Evolutionary conservation across 2,329 filamentous ascomycete species (phyloP).

Genomic region (Aspergillus caelatus): DNA sequence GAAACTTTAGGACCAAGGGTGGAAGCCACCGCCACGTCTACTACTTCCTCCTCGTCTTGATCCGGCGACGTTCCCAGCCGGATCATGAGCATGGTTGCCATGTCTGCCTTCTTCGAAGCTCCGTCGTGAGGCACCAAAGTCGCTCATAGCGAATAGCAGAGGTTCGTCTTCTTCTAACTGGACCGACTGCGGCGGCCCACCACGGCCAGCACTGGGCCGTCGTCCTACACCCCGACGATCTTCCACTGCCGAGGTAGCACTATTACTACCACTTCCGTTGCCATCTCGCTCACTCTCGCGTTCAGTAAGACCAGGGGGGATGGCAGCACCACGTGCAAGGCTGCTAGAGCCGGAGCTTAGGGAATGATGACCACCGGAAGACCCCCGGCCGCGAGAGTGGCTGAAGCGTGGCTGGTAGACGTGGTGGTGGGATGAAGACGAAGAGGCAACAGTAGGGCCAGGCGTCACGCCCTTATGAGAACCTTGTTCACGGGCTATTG

Average conservation of each 20-base stretch:
- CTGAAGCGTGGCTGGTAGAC: slow-evolving; percentile 43
- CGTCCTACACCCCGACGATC: slow-evolving; percentile 38
- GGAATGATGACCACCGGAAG: slow-evolving; percentile 40
- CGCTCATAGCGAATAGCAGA: slow-evolving; percentile 50
- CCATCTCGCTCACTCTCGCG: slow-evolving; percentile 42
- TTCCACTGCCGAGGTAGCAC: slow-evolving; percentile 39
- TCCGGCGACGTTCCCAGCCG: slow-evolving; percentile 25
- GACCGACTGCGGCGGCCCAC: slow-evolving; percentile 30
- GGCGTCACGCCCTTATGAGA: slow-evolving; percentile 25
- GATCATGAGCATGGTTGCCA: slow-evolving; percentile 35
- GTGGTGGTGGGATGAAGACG: slow-evolving; percentile 35
- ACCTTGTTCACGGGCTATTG: slow-evolving; percentile 23
- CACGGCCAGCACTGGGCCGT: slow-evolving; percentile 38
- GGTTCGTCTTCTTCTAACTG: slow-evolving; percentile 48
- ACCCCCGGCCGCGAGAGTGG: slow-evolving; percentile 40
- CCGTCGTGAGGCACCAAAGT: slow-evolving; percentile 46
- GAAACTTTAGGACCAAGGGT: slow-evolving; percentile 33
- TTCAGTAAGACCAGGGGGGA: slow-evolving; percentile 36
- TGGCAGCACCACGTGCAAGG: slow-evolving; percentile 37
- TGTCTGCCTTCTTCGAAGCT: slow-evolving; percentile 46
- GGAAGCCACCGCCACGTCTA: slow-evolving; percentile 38
- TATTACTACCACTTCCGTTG: slow-evolving; percentile 44
- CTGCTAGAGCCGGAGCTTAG: slow-evolving; percentile 45
- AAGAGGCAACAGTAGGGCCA: slow-evolving; percentile 31
- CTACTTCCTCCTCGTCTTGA: slow-evolving; percentile 42